Base-by-base conservation (phyloP, 768 basidiomycete species). In the Dentipellis sp. region DNA sequence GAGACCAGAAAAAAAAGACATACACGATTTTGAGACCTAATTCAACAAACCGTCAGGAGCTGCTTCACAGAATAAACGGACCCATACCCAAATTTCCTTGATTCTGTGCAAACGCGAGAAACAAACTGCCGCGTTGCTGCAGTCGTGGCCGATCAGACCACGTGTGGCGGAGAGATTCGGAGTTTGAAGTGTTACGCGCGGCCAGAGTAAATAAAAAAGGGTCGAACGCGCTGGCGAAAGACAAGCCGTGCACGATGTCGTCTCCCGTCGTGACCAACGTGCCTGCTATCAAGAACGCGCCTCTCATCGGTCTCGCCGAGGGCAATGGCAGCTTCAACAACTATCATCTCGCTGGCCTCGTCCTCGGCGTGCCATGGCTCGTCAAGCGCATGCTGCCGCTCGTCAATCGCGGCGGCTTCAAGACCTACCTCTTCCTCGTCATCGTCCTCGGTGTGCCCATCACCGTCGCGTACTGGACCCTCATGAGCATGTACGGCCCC, bases 241-340 rank as follows among this genome's bases (percentile, higher is more conserved):
- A 29, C 29, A 29, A 29, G 29, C 29, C 29, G 29, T 6, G 29
- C 29, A 29, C 29, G 29, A 29, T 71, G 17, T 47, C 64, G 63
- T 68, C 73, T 59, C 72, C 79, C 5, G 81, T 85, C 55, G 75
- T 77, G 60, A 91, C 91, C n/a, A 75, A 72, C 65, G 81, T 77
- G 37, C 83, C 86, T 23, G 81, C 88, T 56, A 91, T 94, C 37
- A 86, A 89, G 69, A 94, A 94, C 63, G 87, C 91, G 6, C 91
- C 91, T 14, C 72, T 90, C 59, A 73, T 85, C 46, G 88, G 88
- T 57, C 82, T 92, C 52, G 88, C 81, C 1, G 91, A 94, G 72
- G 93, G 92, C 49, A 93, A 87, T 66, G 88, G 86, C 62, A 75
- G 80, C 56, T 95, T 94, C 76, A 83, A 76, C 69, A 95, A 95